Evolutionary conservation across 805 yeast species (phyloP), one percentile per base, ranked within the genome.

Genomic region (Torulaspora indica): DNA sequence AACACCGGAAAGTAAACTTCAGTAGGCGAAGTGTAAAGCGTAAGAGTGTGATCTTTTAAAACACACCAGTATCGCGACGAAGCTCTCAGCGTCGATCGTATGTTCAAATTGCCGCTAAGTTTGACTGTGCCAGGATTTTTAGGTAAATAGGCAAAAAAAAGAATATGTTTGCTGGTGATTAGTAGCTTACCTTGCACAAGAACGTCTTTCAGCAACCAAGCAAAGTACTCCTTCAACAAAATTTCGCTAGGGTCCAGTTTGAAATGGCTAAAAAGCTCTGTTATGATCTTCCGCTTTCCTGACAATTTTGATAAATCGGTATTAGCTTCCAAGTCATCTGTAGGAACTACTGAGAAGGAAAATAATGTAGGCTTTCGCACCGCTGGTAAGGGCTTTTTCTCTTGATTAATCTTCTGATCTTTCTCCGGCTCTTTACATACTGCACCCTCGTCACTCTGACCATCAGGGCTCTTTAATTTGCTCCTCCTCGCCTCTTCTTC

Each of bases 121-220:
- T 77, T 57, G 3, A 73, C 58, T 3, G 69, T 66, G 15, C 46
- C 51, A n/a, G 54, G 47, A n/a, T 40, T 53, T 39, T 76, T 75
- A 0, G 97, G 96, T 8, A 91, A 63, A 53, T 78, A 80, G 0
- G 96, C 93, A 66, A 83, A 83, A 58, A 86, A 91, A 35, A 87
- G 66, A 5, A 90, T 59, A 48, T 77, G 77, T 12, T 73, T 68
- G 34, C 70, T 64, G 1, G 97, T 89, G 20, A 91, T 63, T 54
- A 84, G 84, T 13, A 89, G 62, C 55, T 85, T 90, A 2, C 98
- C 98, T 63, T 88, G 96, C 20, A 89, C 67, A 22, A 91, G 68
- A 0, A 90, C 93, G 55, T 86, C 95, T 47, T 81, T 77, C 45
- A 88, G 70, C 29, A 90, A 68, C 95, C 96, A 90, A 24, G 89